A percentile compares a stretch with the other conserved stretches of the same genome.
These are phyloP conservation scores for Fusarium torulosum DNA, from an alignment of 2,329 filamentous ascomycete genomes.

Conservation along the genomic window DNA sequence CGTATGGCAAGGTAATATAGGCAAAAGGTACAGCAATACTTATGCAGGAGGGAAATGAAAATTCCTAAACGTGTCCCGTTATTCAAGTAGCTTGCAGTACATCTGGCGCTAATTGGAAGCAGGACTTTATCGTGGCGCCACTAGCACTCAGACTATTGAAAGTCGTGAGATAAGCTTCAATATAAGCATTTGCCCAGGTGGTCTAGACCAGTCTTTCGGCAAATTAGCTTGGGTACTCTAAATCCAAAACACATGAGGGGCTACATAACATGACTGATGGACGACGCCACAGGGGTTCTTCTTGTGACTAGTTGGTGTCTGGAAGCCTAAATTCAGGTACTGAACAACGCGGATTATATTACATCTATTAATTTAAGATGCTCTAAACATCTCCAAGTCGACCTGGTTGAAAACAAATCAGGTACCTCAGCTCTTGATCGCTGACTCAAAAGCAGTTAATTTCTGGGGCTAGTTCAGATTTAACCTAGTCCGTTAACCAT, in stretches of 20 bases:
- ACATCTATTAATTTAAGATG: too few relatives aligned
- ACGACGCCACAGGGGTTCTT: neutral
- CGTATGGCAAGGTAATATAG: neutral
- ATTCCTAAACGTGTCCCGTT: neutral
- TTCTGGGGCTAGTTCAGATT: too few relatives aligned
- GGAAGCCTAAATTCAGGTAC: neutral
- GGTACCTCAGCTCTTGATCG: too few relatives aligned
- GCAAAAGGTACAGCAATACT: neutral
- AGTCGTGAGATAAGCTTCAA: constrained; percentile 4
- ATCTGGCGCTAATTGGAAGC: neutral
- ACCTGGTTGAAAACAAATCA: too few relatives aligned
- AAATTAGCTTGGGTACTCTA: neutral
- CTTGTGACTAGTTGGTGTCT: neutral
- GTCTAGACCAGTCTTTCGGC: neutral
- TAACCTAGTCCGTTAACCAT: neutral
- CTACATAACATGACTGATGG: too few relatives aligned
- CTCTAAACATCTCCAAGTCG: too few relatives aligned
- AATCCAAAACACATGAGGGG: neutral
- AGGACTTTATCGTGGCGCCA: too few relatives aligned
- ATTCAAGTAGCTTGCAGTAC: too few relatives aligned
- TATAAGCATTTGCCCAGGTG: constrained; percentile 17
- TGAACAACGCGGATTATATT: neutral
- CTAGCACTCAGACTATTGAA: constrained; percentile 7
- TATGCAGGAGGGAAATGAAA: neutral
- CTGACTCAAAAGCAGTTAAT: neutral